Conservation (phyloP, 2,329 filamentous ascomycete species). For the Talaromyces sp. region DNA sequence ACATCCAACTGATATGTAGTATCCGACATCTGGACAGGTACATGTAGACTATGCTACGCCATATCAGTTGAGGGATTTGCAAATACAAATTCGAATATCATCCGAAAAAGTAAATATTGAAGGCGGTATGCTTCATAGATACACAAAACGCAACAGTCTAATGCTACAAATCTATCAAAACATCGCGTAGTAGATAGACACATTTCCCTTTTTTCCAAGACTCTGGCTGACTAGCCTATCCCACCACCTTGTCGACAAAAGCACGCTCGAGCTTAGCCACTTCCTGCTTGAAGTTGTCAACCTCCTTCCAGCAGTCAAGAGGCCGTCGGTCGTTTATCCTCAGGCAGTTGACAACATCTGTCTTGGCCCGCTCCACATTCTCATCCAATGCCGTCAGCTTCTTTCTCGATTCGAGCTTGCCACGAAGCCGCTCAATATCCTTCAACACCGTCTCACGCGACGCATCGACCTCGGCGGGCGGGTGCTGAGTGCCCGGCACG, state of each 20-base stretch:
- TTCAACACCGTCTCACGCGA: constrained; percentile 49
- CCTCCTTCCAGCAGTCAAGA: constrained; percentile 91
- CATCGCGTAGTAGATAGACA: constrained; percentile 3
- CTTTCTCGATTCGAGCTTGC: constrained; percentile 57
- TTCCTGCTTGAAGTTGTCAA: constrained; percentile 83
- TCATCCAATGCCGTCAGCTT: constrained; percentile 61
- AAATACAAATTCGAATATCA: neutral
- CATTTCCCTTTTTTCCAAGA: neutral
- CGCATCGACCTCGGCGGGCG: constrained; percentile 29
- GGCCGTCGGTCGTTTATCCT: constrained; percentile 78
- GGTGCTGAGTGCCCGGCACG: constrained; percentile 4
- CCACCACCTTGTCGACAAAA: constrained; percentile 76
- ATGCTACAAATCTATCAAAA: constrained; percentile 9
- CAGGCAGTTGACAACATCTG: constrained; percentile 73
- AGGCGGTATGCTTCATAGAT: neutral
- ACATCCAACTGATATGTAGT: neutral
- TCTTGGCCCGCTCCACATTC: constrained; percentile 66
- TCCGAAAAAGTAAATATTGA: neutral
- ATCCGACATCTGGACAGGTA: neutral
- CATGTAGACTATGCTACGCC: neutral
- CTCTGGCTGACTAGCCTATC: constrained; percentile 18
- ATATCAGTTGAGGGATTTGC: neutral
- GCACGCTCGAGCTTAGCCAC: constrained; percentile 77
- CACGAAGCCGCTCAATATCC: constrained; percentile 53
- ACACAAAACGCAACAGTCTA: constrained; percentile 5